phyloP scores from a whole-genome alignment of 2,329 filamentous ascomycete species.

The Fusarium sp. region DNA sequence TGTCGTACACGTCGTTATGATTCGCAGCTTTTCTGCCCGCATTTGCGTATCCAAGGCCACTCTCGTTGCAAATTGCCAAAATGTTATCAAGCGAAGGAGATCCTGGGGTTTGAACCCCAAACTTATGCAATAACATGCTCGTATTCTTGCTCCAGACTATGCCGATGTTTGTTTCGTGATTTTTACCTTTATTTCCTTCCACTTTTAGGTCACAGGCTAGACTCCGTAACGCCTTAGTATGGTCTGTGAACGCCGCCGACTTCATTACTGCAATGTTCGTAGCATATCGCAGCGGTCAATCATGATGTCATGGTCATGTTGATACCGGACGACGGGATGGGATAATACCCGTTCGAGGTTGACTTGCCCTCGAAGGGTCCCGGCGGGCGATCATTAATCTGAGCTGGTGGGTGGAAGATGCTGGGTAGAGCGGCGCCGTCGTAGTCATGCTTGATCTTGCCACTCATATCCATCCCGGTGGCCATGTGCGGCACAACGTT shows the following conservation, averaged over 20 bases:
- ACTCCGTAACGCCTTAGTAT: slow-evolving; percentile 14
- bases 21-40: not conserved
- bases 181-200: not conserved
- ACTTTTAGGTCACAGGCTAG: not conserved
- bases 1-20: slow-evolving; percentile 38
- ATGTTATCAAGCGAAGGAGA: slow-evolving; percentile 33
- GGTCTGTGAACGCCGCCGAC: not conserved
- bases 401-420: slow-evolving; percentile 55
- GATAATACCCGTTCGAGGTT: slow-evolving; percentile 63
- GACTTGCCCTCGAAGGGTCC: slow-evolving; percentile 64
- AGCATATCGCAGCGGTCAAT: not conserved
- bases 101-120: slow-evolving; percentile 20
- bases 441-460: slow-evolving; percentile 61
- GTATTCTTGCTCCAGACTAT: not conserved
- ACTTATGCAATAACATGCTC: slow-evolving; percentile 21
- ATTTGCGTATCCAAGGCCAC: not conserved
- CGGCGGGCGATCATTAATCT: slow-evolving; percentile 50
- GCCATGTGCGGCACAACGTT: slow-evolving; percentile 47
- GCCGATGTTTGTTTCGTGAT: not conserved
- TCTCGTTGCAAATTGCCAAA: slow-evolving; percentile 4
- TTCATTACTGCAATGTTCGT: not conserved
- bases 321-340: slow-evolving; percentile 60
- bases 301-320: slow-evolving; percentile 53
- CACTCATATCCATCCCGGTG: slow-evolving; percentile 42
- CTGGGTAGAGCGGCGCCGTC: slow-evolving; percentile 57